Percentiles rank a stretch among this genome's conserved stretches.
Evolutionary conservation across 2,329 filamentous ascomycete species (phyloP).

Genomic region (Setomelanomma holmii): DNA sequence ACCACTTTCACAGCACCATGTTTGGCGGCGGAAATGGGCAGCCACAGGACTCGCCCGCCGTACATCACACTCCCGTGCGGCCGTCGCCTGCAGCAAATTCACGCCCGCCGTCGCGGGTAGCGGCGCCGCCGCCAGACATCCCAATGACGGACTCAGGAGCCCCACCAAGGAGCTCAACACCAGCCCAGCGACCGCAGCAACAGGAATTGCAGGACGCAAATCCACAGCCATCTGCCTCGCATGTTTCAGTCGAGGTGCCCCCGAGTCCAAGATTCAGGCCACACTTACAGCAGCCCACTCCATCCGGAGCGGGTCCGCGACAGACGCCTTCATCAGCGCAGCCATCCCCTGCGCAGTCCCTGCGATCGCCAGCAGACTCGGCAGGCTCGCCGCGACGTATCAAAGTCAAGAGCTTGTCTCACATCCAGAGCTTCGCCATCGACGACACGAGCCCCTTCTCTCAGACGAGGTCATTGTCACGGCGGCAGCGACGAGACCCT

Average conservation of each 20-base stretch:
- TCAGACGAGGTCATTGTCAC: constrained; percentile 52
- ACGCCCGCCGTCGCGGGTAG: constrained; percentile 34
- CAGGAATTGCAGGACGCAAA: constrained; percentile 22
- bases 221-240: constrained; percentile 19
- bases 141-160: constrained; percentile 50
- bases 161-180: constrained; percentile 39
- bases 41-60: constrained; percentile 47
- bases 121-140: constrained; percentile 39
- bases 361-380: constrained; percentile 41
- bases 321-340: constrained; percentile 32
- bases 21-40: constrained; percentile 58
- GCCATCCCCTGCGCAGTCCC: constrained; percentile 32
- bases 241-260: constrained; percentile 29
- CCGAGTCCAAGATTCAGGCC: constrained; percentile 46
- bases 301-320: constrained; percentile 24
- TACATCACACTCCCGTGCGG: constrained; percentile 44
- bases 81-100: constrained; percentile 38
- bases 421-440: constrained; percentile 86
- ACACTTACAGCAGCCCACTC: constrained; percentile 44
- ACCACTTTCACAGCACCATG: constrained; percentile 77
- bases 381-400: constrained; percentile 65
- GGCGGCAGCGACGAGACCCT: constrained; percentile 52
- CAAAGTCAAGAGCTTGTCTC: constrained; percentile 84
- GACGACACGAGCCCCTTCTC: constrained; percentile 72
- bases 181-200: constrained; percentile 36